Evolutionary conservation across 2,329 filamentous ascomycete genomes (phyloP), one percentile per base, ranked within the genome.

Genomic region (Pseudogymnoascus sp.): DNA sequence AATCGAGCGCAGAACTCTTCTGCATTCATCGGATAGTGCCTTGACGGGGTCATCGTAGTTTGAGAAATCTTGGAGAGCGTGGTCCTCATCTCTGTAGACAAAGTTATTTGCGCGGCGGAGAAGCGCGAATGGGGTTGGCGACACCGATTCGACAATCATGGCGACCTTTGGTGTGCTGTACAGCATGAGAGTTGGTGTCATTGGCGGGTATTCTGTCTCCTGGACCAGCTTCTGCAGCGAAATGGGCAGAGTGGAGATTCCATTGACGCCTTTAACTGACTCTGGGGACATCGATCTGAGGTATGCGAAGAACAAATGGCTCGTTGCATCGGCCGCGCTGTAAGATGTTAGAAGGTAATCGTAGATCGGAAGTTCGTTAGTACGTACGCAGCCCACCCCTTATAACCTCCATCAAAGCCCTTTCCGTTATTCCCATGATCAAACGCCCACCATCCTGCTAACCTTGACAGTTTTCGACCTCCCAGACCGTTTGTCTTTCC

Each of bases 401-500:
- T 90, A 76, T 99, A 99, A 61, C 93, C 92, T 40, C 90, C 90
- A 68, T 97, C 94, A 69, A 99, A 99, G 13, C 94, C 94, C 72
- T 89, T 93, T 42, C 89, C 89, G 5, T 86, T 86, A 72, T 97
- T 92, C 55, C 81, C 84, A 67, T 95, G 90, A 71, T 97, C 93
- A 73, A 99, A 99, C 0, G 93, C 92, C 94, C 94, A 99, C 94
- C 94, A 99, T 52, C 92, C 92, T 40, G 93, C 94, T 82, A 96
- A 90, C 67, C 94, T 85, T 8, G 94, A 97, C 61, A 99, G 82
- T 74, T 97, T 97, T 66, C 92, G 86, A 27, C 94, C 94, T 64
- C 92, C 90, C 65, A 99, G 84, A 45, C 94, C 94, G 73, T 99
- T 99, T 61, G 80, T 86, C 77, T 97, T 97, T 67, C 90, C 90